Evolutionary conservation across 768 basidiomycete species (phyloP).

Genomic region (Rhizopogon salebrosus): DNA sequence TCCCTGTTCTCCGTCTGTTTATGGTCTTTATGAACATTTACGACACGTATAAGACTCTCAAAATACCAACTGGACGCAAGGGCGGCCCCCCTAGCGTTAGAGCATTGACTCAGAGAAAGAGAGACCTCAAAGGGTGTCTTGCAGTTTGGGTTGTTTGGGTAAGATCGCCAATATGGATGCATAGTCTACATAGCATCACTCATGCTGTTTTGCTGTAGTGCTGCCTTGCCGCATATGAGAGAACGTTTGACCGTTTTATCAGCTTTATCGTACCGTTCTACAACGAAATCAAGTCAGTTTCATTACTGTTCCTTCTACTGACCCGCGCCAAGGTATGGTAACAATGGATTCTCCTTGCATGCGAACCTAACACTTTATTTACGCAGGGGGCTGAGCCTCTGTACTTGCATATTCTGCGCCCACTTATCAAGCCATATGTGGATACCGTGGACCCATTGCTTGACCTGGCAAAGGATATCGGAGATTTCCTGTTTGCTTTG

Average conservation of each 20-base stretch:
- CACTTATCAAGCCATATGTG: conserved; percentile 71
- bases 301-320: conserved; percentile 67
- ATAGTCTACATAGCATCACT: conserved; percentile 4
- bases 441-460: conserved; percentile 58
- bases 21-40: conserved; percentile 78
- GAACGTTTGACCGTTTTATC: conserved; percentile 56
- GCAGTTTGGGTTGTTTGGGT: conserved; percentile 89
- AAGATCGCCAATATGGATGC: conserved; percentile 14
- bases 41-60: conserved; percentile 81
- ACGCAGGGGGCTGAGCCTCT: conserved; percentile 80
- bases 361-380: conserved; percentile 8
- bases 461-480: conserved; percentile 55
- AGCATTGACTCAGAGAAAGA: conserved; percentile 70
- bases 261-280: conserved; percentile 80
- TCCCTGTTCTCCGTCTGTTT: conserved; percentile 58
- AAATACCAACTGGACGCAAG: conserved; percentile 46
- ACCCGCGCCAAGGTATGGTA: conserved; percentile 66
- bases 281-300: conserved; percentile 71
- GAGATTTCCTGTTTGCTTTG: conserved; percentile 52
- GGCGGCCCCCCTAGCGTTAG: conserved; percentile 60
- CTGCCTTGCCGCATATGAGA: conserved; percentile 65
- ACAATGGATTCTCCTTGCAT: background rate
- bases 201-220: conserved; percentile 37
- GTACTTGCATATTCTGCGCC: conserved; percentile 75
- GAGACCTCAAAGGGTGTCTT: conserved; percentile 80